Evolutionary conservation across 257 asterid species (phyloP).

Genomic region (Penstemon newberryi): DNA sequence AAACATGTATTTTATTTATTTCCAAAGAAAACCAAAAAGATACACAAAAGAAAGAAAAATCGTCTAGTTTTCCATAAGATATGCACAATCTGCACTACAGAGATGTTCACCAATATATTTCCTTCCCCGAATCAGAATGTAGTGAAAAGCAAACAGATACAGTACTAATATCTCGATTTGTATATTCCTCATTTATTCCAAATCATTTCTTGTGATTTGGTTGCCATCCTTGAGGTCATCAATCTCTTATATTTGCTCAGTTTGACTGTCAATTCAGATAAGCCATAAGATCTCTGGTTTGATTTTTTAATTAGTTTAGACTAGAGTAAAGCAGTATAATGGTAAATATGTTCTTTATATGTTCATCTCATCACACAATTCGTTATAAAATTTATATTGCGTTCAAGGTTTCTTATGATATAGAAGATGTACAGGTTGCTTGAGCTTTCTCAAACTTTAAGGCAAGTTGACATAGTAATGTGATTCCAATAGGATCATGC

Average conservation of each 20-base stretch:
- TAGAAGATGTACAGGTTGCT: too few relatives aligned
- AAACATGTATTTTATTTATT: neutral
- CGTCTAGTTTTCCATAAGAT: neutral
- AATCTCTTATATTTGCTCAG: neutral
- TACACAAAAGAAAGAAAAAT: neutral
- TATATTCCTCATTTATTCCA: too few relatives aligned
- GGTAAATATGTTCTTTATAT: too few relatives aligned
- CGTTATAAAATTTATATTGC: too few relatives aligned
- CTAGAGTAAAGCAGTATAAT: neutral
- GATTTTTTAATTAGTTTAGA: neutral
- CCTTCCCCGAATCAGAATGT: too few relatives aligned
- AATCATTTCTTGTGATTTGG: too few relatives aligned
- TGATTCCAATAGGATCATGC: neutral
- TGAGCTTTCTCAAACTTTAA: neutral
- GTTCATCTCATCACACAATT: too few relatives aligned
- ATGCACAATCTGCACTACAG: neutral
- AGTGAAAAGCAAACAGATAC: too few relatives aligned
- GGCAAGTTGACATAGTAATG: neutral
- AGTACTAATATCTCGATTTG: too few relatives aligned
- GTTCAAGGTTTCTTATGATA: too few relatives aligned
- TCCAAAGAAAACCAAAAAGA: neutral
- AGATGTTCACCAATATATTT: neutral
- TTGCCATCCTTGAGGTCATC: neutral
- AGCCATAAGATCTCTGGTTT: neutral
- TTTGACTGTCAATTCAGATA: neutral